Evolutionary conservation across 768 basidiomycete genomes (phyloP).

Genomic region (Mycena capillaripes): DNA sequence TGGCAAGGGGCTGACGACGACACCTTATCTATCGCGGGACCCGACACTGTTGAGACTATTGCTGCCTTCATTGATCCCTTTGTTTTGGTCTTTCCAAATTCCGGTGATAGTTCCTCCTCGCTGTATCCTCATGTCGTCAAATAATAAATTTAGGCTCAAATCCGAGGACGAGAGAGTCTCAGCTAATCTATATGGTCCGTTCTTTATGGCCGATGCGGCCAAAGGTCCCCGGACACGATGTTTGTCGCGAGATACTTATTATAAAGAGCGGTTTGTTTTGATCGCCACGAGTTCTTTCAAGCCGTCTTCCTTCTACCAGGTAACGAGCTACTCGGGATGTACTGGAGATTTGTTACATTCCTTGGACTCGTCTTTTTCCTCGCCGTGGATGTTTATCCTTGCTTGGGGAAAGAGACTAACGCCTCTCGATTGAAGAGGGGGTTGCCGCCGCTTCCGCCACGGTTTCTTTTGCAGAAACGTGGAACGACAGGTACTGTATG

Average conservation of each 20-base stretch:
- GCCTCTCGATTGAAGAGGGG: constrained; percentile 33
- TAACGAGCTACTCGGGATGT: constrained; percentile 10
- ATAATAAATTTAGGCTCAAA: background rate
- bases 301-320: background rate
- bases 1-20: too few relatives aligned
- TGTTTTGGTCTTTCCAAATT: constrained; percentile 18
- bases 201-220: background rate
- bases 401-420: constrained; percentile 32
- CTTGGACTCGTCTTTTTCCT: constrained; percentile 16
- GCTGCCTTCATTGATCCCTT: constrained; percentile 24
- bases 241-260: background rate
- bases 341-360: constrained; percentile 1
- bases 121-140: constrained; percentile 20
- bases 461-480: constrained; percentile 7
- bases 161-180: too few relatives aligned
- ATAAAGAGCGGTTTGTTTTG: constrained; percentile 17
- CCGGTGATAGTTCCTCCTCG: constrained; percentile 26
- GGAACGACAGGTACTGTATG: constrained; percentile 14
- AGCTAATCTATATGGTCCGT: background rate
- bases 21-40: too few relatives aligned
- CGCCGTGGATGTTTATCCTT: background rate
- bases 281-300: constrained; percentile 25
- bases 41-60: background rate
- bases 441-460: constrained; percentile 31
- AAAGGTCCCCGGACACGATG: background rate